Conservation (phyloP, 2,329 filamentous ascomycete genomes). For the Phialemonium atrogriseum region DNA sequence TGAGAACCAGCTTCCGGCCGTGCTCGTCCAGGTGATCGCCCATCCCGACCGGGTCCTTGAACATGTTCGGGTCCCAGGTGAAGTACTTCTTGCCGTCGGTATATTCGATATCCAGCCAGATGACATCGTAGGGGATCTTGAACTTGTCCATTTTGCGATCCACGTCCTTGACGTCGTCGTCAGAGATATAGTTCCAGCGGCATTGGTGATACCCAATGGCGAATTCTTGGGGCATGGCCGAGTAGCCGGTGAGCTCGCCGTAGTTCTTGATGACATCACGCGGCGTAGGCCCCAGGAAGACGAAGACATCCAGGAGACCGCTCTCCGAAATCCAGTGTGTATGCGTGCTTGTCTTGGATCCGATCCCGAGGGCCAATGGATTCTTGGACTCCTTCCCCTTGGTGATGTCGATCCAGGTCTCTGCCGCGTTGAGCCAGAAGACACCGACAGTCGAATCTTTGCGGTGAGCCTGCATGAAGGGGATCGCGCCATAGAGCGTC, state of each 20-base stretch:
- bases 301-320: slow-evolving; percentile 83
- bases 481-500: slow-evolving; percentile 96
- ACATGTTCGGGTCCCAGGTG: slow-evolving; percentile 87
- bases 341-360: slow-evolving; percentile 64
- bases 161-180: slow-evolving; percentile 94
- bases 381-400: slow-evolving; percentile 70
- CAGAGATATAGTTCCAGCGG: slow-evolving; percentile 97
- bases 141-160: slow-evolving; percentile 93
- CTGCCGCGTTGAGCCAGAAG: slow-evolving; percentile 94
- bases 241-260: slow-evolving; percentile 83
- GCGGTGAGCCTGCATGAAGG: slow-evolving; percentile 94
- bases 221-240: slow-evolving; percentile 86
- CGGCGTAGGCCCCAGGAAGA: slow-evolving; percentile 85
- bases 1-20: slow-evolving; percentile 82
- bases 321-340: slow-evolving; percentile 97
- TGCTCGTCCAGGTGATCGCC: slow-evolving; percentile 77
- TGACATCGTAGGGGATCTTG: slow-evolving; percentile 95
- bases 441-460: slow-evolving; percentile 90
- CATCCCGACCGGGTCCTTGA: slow-evolving; percentile 80
- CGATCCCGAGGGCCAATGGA: slow-evolving; percentile 64
- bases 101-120: slow-evolving; percentile 98
- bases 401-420: slow-evolving; percentile 94
- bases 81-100: slow-evolving; percentile 97
- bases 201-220: slow-evolving; percentile 94
- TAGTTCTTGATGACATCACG: slow-evolving; percentile 76